Percentiles rank a stretch among this genome's conserved stretches.
These are phyloP conservation scores for Lactarius deliciosus DNA, from an alignment of 768 basidiomycete genomes.

Conservation along the genomic window DNA sequence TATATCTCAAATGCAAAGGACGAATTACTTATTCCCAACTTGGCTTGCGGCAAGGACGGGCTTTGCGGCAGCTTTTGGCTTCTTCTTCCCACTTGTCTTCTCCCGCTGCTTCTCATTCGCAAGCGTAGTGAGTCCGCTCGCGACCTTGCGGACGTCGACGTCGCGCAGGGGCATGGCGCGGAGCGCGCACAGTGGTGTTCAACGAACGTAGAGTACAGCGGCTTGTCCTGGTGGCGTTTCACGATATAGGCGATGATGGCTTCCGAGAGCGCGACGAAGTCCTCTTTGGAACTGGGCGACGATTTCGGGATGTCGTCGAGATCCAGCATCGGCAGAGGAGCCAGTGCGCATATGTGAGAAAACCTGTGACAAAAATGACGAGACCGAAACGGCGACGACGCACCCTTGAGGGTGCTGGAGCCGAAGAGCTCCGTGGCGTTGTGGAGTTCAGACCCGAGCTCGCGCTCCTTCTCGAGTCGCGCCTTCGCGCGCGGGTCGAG, in stretches of 20 bases:
- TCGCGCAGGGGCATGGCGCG: conserved; percentile 79
- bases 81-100: conserved; percentile 66
- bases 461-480: conserved; percentile 69
- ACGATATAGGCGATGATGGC: conserved; percentile 73
- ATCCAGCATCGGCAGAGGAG: conserved; percentile 63
- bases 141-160: conserved; percentile 88
- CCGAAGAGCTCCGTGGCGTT: conserved; percentile 85
- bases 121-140: conserved; percentile 69
- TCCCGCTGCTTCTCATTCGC: conserved; percentile 97
- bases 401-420: conserved; percentile 57
- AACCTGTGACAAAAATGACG: conserved; percentile 1
- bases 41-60: conserved; percentile 53
- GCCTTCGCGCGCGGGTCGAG: conserved; percentile 81
- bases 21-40: no score
- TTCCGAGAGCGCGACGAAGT: conserved; percentile 73
- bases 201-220: conserved; percentile 79
- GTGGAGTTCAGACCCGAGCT: conserved; percentile 83
- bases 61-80: conserved; percentile 66
- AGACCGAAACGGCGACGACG: conserved; percentile 24
- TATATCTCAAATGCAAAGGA: no score
- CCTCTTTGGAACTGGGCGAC: conserved; percentile 86
- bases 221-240: conserved; percentile 77
- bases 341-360: conserved; percentile 41
- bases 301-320: conserved; percentile 71
- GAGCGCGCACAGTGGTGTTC: conserved; percentile 79